Base-by-base conservation (phyloP, 345 rosid species). In the Luvunga scandens region DNA sequence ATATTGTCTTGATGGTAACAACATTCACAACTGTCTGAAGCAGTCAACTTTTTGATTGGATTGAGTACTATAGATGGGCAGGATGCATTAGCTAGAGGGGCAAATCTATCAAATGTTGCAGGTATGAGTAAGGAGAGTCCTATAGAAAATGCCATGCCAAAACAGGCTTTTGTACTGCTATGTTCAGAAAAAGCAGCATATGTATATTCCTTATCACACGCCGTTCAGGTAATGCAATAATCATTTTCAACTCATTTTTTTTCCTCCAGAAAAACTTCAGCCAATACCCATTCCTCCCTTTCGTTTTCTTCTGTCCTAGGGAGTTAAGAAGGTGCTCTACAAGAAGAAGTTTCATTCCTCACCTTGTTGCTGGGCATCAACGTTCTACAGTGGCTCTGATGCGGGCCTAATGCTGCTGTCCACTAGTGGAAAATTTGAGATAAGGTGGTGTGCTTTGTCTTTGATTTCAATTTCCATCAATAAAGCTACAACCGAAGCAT, bases 141-240 rank as follows among this genome's bases (percentile, higher is more conserved):
- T 53, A 81, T 71, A 48, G 97, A 90, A 77, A 88, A 89, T 77
- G 56, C 78, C 30, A 65, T 77, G 9, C 63, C 76, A 60, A 92
- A 86, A 83, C 93, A 92, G 83, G 85, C 82, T 72, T 84, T 78
- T 76, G 65, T 92, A 77, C 84, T 95, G 77, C 28, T 92, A 57
- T 93, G 98, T 78, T 92, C 93, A 4, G 98, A 95, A 89, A 95
- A 92, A 86, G 93, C 98, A 55, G 89, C 84, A 62, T 95, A 93
- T 77, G 77, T 91, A 70, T 95, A 93, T 84, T 91, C 98, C 55
- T 77, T 93, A 61, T 75, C 76, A 69, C 96, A 93, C 27, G 83
- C 87, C 69, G 82, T 87, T 76, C 99, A 93, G 92, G 97, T 89
- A 89, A 75, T 48, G n/a, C 22, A 62, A 48, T 16, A 42, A 62